Conservation (phyloP, 2,329 filamentous ascomycete species). For the Raffaelea deltoideospora region DNA sequence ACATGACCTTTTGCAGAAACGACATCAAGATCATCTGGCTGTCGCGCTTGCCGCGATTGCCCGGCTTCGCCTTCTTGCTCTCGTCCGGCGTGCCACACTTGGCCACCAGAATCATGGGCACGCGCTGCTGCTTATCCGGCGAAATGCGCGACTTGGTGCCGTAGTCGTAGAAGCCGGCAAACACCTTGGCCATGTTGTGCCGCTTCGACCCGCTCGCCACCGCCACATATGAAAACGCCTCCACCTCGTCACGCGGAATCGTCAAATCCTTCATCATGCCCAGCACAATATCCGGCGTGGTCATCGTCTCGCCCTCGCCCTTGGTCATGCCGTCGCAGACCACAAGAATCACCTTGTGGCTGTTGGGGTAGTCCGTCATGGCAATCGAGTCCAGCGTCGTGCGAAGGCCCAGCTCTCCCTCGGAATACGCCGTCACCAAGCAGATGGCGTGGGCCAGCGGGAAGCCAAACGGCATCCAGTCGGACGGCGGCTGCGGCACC, state of each 20-base stretch:
- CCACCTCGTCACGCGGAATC: slow-evolving; percentile 63
- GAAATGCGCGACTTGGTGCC: slow-evolving; percentile 68
- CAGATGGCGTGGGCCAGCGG: slow-evolving; percentile 89
- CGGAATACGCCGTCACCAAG: slow-evolving; percentile 91
- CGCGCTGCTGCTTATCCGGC: slow-evolving; percentile 78
- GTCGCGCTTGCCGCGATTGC: slow-evolving; percentile 96
- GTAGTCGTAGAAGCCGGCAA: slow-evolving; percentile 97
- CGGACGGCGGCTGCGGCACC: slow-evolving; percentile 86
- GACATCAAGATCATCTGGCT: slow-evolving; percentile 99
- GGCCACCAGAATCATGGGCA: slow-evolving; percentile 93
- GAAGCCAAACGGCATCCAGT: slow-evolving; percentile 96
- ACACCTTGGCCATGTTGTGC: slow-evolving; percentile 99
- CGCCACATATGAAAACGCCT: slow-evolving; percentile 88
- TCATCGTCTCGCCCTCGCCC: slow-evolving; percentile 72
- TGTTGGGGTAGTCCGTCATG: slow-evolving; percentile 97
- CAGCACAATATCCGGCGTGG: slow-evolving; percentile 80
- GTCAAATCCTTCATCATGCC: slow-evolving; percentile 92
- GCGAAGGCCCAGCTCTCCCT: slow-evolving; percentile 81
- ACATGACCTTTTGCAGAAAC: slow-evolving; percentile 99
- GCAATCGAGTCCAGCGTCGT: slow-evolving; percentile 93
- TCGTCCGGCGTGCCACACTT: slow-evolving; percentile 93
- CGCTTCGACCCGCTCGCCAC: slow-evolving; percentile 91
- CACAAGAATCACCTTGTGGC: slow-evolving; percentile 91
- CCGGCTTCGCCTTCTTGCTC: slow-evolving; percentile 66
- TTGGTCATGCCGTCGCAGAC: slow-evolving; percentile 98